Evolutionary conservation across 179 eudicot species (phyloP), one percentile per base, ranked within the genome.

Genomic region (Camellia oleifera): DNA sequence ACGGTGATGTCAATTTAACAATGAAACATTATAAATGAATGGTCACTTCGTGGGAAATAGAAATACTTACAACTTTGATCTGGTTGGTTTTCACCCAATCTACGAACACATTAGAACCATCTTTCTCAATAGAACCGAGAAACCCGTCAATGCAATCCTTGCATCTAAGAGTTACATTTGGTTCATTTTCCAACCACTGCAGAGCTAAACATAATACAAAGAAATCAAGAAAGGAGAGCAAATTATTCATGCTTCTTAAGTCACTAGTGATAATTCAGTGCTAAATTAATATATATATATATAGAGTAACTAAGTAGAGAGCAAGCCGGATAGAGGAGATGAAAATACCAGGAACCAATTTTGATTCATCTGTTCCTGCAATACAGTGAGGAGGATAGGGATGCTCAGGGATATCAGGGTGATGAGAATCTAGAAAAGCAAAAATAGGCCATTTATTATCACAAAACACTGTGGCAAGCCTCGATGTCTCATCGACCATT

Each of bases 331-430:
- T 14, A 65, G 46, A 58, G 42, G 44, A 46, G 62, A 20, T 40
- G 65, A 54, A 77, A 56, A 44, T 83, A 92, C 99, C 93, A 78
- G 98, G 97, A 84, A 95, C 98, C 78, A 95, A 79, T 83, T 84
- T 84, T 11, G 97, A 76, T 85, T 95, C 98, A 53, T 87, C 89
- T 52, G 99, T 86, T 78, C 98, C 99, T 50, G 77, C 78, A 17
- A 95, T 83, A 81, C 99, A 95, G 80, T 95, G 99, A 81, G 98
- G 98, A 81, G 97, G 98, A 88, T 90, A 92, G 17, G 99, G 99
- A 56, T 82, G 99, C 82, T 95, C 99, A 14, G 99, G 99, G 70
- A 91, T 53, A 85, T 90, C 92, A 32, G 99, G 98, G 82, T 88
- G 92, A 87, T 94, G 99, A 80, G 89, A 85, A 83, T 95, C 99